phyloP scores from a whole-genome alignment of 306 rosid genomes.

The Fagus sylvatica region DNA sequence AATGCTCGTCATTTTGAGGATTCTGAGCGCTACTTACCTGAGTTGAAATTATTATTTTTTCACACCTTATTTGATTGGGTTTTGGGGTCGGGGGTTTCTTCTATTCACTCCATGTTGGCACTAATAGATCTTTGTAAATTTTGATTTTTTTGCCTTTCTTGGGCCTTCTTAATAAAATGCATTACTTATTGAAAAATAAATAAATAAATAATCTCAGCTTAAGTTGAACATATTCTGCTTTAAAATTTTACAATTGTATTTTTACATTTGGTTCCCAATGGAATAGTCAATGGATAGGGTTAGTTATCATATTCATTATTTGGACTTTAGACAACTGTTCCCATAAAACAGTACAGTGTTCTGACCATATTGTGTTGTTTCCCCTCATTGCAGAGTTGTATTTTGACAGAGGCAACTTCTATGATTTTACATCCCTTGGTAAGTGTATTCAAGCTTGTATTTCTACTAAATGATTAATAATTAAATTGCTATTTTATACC shows the following conservation, averaged over 20 bases:
- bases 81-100: too few species aligned
- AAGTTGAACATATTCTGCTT: too few species aligned
- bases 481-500: neutral
- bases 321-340: neutral
- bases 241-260: neutral
- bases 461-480: neutral
- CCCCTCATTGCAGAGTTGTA: constrained; percentile 22
- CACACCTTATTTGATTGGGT: too few species aligned
- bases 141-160: too few species aligned
- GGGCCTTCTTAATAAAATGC: too few species aligned
- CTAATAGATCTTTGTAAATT: too few species aligned
- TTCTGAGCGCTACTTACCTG: too few species aligned
- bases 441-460: neutral
- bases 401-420: constrained; percentile 41
- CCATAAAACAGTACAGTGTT: neutral
- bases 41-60: too few species aligned
- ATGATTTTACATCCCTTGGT: constrained; percentile 44
- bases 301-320: neutral
- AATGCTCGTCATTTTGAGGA: too few species aligned
- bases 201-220: too few species aligned
- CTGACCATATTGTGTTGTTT: neutral
- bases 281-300: neutral
- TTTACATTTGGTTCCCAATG: neutral
- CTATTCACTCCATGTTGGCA: too few species aligned
- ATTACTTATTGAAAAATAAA: too few species aligned